Evolutionary conservation across 192 early-diverging fungal genomes (phyloP).

Genomic region (Physocladia obscura): DNA sequence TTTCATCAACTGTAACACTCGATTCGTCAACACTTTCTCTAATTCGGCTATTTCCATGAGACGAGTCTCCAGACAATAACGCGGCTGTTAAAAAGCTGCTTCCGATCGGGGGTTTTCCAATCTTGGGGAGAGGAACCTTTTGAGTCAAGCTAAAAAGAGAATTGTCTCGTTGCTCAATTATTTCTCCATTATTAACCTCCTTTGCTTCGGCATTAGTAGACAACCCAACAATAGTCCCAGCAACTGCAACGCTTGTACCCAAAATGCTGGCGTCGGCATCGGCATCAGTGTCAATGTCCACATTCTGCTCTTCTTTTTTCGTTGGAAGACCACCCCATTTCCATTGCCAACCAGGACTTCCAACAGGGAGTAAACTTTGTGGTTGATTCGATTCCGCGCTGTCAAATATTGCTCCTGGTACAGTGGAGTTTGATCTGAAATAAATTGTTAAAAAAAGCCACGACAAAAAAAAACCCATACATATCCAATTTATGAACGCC

Average conservation of each 20-base stretch:
- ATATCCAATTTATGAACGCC: no score
- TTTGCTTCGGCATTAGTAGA: not conserved
- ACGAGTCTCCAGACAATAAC: no score
- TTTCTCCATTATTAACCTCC: not conserved
- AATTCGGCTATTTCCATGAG: no score
- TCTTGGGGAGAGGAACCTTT: not conserved
- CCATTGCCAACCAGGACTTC: slow-evolving; percentile 65
- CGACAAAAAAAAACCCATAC: no score
- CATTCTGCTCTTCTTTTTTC: slow-evolving; percentile 33
- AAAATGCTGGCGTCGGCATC: not conserved
- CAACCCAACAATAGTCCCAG: no score
- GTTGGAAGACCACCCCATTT: slow-evolving; percentile 71
- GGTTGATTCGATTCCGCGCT: no score
- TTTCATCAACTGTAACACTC: slow-evolving; percentile 33
- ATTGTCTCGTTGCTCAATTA: not conserved
- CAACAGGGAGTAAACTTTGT: slow-evolving; percentile 9
- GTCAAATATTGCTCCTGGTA: no score
- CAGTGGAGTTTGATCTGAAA: no score
- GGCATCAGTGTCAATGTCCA: not conserved
- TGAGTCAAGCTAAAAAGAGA: not conserved
- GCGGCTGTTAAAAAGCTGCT: not conserved
- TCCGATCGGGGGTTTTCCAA: not conserved
- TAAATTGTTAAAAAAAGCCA: no score
- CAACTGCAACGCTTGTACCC: not conserved
- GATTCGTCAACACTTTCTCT: not conserved